phyloP scores from a whole-genome alignment of 2,329 filamentous ascomycete species.

The Claviceps spartinae region DNA sequence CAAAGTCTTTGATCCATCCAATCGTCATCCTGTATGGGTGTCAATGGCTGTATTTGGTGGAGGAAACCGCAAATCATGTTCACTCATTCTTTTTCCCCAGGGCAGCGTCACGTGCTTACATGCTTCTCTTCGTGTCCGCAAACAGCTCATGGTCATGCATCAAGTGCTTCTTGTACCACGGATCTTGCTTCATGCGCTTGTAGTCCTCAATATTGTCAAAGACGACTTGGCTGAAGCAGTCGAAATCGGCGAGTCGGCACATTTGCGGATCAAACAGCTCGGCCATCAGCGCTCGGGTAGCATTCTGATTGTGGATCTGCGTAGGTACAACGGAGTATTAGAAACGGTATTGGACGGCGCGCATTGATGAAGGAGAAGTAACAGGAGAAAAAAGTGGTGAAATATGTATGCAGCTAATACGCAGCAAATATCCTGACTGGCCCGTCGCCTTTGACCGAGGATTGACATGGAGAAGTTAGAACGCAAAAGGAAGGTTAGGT shows the following conservation, averaged over 20 bases:
- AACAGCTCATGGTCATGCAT: conserved; percentile 33
- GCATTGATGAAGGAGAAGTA: too few relatives aligned
- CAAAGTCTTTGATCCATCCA: conserved; percentile 30
- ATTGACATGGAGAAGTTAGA: too few relatives aligned
- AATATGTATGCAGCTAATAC: too few relatives aligned
- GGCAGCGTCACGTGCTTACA: conserved; percentile 1
- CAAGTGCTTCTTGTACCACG: conserved; percentile 32
- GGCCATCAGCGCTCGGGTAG: conserved; percentile 20
- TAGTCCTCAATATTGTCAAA: conserved; percentile 32
- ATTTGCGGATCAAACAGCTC: conserved; percentile 30
- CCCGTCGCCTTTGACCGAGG: too few relatives aligned
- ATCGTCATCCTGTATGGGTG: conserved; percentile 26
- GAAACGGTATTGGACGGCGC: too few relatives aligned
- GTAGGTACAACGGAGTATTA: too few relatives aligned
- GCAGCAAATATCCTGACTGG: too few relatives aligned
- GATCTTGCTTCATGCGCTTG: conserved; percentile 33
- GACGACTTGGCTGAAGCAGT: conserved; percentile 35
- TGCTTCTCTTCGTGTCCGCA: conserved; percentile 33
- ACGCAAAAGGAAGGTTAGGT: neutral
- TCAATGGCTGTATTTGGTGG: neutral
- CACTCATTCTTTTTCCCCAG: too few relatives aligned
- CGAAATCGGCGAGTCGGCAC: conserved; percentile 32
- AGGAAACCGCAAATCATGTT: neutral
- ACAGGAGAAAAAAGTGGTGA: too few relatives aligned
- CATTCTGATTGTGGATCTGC: conserved; percentile 27